Base-by-base conservation (phyloP, 768 basidiomycete genomes). In the Sporobolomyces roseus region DNA sequence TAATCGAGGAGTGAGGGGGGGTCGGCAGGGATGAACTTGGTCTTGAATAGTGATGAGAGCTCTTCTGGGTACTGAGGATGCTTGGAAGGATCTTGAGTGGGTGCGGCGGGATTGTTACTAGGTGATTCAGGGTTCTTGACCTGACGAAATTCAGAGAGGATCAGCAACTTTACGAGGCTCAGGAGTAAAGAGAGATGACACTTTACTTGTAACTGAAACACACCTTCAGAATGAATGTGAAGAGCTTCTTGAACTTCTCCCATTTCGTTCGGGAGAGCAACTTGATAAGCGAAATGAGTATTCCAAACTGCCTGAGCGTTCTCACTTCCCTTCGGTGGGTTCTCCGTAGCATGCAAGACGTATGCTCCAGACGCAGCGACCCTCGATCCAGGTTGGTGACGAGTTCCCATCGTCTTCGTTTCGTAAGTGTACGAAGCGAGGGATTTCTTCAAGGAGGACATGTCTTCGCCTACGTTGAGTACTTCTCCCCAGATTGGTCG, bases 291-390 rank as follows among this genome's bases (percentile, higher is more conserved):
- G 29, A 75, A 79, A 74, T 86, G 86, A 0, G 84, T 87, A 38
- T 87, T 79, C 75, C 84, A 84, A 8, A 71, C 72, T 10, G 64
- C 63, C 13, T 48, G 35, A 29, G 19, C 35, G 61, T 68, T 67
- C 41, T 36, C 25, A 0, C 76, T 72, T 45, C 48, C 43, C 23
- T 68, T 46, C 16, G 74, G 71, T 4, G 33, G 36, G 49, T 66
- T 49, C 33, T 73, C 80, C 30, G 80, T 80, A 72, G 85, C 84
- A 48, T 85, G 84, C 36, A 87, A 82, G 19, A 83, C 84, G 74
- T 88, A 87, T 25, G 81, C 84, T 1, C 86, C 86, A 4, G 85
- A 79, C 0, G 82, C 86, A 2, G 81, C 84, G 27, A 86, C 79
- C 9, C 85, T 83, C 0, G 82, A 82, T 0, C 83, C 79, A 5